phyloP scores from a whole-genome alignment of 2,329 filamentous ascomycete species.

The Claviceps arundinis region DNA sequence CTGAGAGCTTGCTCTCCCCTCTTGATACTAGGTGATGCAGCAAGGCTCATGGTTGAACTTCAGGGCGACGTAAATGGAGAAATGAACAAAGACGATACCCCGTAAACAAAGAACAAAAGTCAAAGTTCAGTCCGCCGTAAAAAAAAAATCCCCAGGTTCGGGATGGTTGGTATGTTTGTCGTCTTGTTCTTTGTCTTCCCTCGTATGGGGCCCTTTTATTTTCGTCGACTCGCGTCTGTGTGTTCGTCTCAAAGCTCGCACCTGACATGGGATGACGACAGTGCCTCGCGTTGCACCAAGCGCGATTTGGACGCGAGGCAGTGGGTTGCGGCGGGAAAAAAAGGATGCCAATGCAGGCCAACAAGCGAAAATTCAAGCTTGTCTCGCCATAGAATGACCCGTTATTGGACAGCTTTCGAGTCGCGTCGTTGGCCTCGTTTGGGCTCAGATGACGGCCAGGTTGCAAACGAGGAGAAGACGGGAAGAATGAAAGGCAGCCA shows the following conservation, averaged over 20 bases:
- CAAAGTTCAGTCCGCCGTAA: not conserved
- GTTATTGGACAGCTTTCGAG: not conserved
- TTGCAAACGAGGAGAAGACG: not conserved
- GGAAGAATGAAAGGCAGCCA: not conserved
- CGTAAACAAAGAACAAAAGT: not conserved
- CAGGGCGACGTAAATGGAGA: not conserved
- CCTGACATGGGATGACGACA: constrained; percentile 4
- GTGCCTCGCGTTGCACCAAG: constrained; percentile 3
- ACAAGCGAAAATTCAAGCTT: constrained; percentile 1
- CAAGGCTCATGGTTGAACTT: constrained; percentile 16
- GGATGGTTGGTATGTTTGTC: not conserved
- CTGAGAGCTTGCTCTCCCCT: constrained; percentile 6
- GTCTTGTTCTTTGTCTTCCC: not conserved
- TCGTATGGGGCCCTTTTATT: not conserved
- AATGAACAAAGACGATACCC: not conserved
- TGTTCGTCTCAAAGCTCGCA: not conserved
- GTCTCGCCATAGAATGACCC: not conserved
- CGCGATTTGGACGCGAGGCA: not conserved
- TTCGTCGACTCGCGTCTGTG: not conserved
- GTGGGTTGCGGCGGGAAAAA: not conserved
- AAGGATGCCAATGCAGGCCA: not conserved
- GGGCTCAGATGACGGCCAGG: not conserved
- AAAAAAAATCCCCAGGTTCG: not conserved
- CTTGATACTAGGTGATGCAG: constrained; percentile 13
- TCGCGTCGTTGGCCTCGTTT: not conserved